phyloP scores from a whole-genome alignment of 768 basidiomycete species.

The Tubosaeta brunneosetosa region DNA sequence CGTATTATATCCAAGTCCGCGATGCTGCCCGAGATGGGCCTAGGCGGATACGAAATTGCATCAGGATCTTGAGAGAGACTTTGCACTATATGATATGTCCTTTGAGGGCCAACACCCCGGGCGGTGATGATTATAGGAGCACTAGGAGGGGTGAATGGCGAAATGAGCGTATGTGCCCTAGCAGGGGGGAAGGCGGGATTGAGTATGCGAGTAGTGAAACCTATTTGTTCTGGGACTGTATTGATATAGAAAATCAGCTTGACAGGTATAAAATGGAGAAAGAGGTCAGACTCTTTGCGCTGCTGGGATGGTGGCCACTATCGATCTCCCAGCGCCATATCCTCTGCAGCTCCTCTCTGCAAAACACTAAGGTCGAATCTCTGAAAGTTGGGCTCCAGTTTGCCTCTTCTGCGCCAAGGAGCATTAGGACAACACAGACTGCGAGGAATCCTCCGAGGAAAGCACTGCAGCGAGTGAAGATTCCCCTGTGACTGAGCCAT shows the following conservation, averaged over 20 bases:
- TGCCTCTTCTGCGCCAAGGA: slow-evolving; percentile 40
- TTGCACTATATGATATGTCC: slow-evolving; percentile 52
- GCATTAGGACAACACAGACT: slow-evolving; percentile 40
- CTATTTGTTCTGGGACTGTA: neutral
- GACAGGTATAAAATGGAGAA: too few relatives aligned
- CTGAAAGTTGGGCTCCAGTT: slow-evolving; percentile 31
- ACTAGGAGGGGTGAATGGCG: slow-evolving; percentile 42
- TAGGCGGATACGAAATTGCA: slow-evolving; percentile 37
- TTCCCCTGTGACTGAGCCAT: slow-evolving; percentile 50
- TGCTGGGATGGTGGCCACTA: slow-evolving; percentile 85
- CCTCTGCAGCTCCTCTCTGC: slow-evolving; percentile 65
- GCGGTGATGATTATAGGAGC: slow-evolving; percentile 37
- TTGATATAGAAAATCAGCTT: neutral
- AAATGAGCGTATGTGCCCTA: slow-evolving; percentile 26
- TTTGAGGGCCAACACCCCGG: slow-evolving; percentile 65
- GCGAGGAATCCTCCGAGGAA: slow-evolving; percentile 49
- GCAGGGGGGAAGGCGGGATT: neutral
- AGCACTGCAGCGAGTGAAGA: slow-evolving; percentile 48
- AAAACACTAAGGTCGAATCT: slow-evolving; percentile 69
- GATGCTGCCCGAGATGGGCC: slow-evolving; percentile 77
- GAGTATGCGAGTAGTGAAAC: neutral
- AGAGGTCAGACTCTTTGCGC: slow-evolving; percentile 30
- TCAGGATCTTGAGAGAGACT: slow-evolving; percentile 55
- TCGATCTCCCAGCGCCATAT: slow-evolving; percentile 95
- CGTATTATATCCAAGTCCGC: slow-evolving; percentile 85